Base-by-base conservation (phyloP, 2,329 filamentous ascomycete species). In the Diaporthe aspalathi region DNA sequence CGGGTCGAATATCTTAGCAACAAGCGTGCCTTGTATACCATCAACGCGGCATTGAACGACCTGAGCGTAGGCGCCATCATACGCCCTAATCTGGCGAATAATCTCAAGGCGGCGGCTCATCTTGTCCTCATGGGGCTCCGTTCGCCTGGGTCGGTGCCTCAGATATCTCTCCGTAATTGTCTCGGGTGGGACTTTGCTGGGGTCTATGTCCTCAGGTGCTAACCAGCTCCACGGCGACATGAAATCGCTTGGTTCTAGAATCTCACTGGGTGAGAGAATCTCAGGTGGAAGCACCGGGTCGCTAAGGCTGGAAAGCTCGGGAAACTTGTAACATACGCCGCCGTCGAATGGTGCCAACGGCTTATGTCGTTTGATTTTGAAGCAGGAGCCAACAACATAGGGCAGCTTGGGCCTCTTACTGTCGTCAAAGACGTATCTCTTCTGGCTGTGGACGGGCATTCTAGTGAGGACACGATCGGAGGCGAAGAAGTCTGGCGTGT, bases 381-480 rank as follows among this genome's bases (percentile, higher is more conserved):
- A 43, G n/a, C 54, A 60, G 35, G 38, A 35, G 54, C 35, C 35
- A n/a, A 14, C 38, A 20, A 60, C 38, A 22, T 60, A 60, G 14
- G 54, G 54, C n/a, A 60, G 54, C 35, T 16, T 16, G 40, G 56
- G 38, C n/a, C n/a, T 17, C 38, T 62, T 62, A 17, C 12, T 14
- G 56, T 62, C 56, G 38, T 62, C 56, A 43, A 62, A 60, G 22
- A 45, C 38, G 22, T 45, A 27, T 40, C 40, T 57, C 3, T 35
- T 22, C n/a, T 24, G 32, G 16, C n/a, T 11, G 22, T 12, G 27
- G 56, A 20, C 14, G 56, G 56, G 40, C 56, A 43, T 60, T 60
- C 1, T 45, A n/a, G n/a, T n/a, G n/a, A 12, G 56, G 5, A 38
- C 22, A 38, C 32, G 5, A 40, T 22, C 11, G 22, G 29, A 38